Base-by-base conservation (phyloP, 306 rosid genomes). In the Gleditsia sinensis region DNA sequence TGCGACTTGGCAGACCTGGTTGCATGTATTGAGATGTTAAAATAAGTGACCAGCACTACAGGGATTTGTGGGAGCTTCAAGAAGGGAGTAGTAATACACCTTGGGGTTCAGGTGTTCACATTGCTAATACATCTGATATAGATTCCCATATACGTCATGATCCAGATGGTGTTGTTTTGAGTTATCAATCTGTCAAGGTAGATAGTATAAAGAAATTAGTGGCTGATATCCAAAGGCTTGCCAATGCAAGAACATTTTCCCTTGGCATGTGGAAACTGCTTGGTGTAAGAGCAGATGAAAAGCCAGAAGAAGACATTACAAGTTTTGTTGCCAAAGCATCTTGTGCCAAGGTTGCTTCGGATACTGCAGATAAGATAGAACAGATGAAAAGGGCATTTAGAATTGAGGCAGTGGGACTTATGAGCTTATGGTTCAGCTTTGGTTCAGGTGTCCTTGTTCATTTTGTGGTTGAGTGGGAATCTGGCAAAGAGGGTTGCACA, bases 401-500 rank as follows among this genome's bases (percentile, higher is more conserved):
- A 86, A 95, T 95, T 78, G 99, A 95, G 90, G 99, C 97, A 34
- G 99, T 92, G 74, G 99, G 99, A 67, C 84, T 95, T 32, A 86
- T 86, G 97, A 92, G 99, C 83, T 76, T 95, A 83, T 92, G 99
- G 98, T 95, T 95, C 88, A 92, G 99, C 83, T 95, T 92, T 89
- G 98, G 97, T 78, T 86, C 94, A 24, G 84, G 93, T 61, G 97
- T 86, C 59, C 88, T 92, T 55, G 99, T 97, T 64, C 99, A 98
- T 54, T 95, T 95, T 86, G 99, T 88, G 77, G 99, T 95, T 25
- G 99, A 95, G 82, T 95, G 99, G 99, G 97, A 92, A 83, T 90
- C 98, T 14, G 87, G 97, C 59, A 92, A 89, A 79, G 98, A 95
- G 81, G 99, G 99, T 83, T 95, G 99, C 85, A 92, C 99, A 4